These are phyloP conservation scores for Suhomyces bokatorum DNA, from an alignment of 1,139 yeast genomes.

Conservation along the genomic window DNA sequence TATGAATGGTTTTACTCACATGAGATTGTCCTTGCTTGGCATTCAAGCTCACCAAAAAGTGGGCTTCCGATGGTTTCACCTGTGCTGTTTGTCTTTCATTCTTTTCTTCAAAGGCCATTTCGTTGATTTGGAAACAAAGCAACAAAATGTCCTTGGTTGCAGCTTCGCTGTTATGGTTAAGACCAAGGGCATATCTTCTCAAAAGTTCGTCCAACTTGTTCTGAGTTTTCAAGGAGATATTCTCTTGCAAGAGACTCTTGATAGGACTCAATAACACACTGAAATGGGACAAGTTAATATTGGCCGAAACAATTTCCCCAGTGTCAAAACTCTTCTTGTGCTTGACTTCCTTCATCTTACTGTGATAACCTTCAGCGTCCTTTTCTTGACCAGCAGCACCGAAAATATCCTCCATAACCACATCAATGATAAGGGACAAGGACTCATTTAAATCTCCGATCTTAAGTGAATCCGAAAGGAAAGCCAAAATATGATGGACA, in stretches of 20 bases:
- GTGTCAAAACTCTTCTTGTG: conserved; percentile 87
- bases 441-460: conserved; percentile 81
- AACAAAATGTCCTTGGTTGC: conserved; percentile 59
- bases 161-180: conserved; percentile 68
- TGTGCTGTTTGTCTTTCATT: conserved; percentile 20
- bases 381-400: conserved; percentile 94
- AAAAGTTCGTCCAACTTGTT: conserved; percentile 77
- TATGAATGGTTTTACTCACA: conserved; percentile 50
- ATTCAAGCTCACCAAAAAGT: conserved; percentile 68
- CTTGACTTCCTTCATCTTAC: conserved; percentile 88
- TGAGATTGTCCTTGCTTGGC: conserved; percentile 58
- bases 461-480: conserved; percentile 45
- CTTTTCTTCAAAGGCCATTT: conserved; percentile 47
- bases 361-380: conserved; percentile 88
- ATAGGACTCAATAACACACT: conserved; percentile 69
- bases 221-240: conserved; percentile 66
- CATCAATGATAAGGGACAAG: conserved; percentile 58
- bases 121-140: conserved; percentile 72
- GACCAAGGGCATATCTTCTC: conserved; percentile 74
- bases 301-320: conserved; percentile 71
- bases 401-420: conserved; percentile 89
- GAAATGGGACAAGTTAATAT: conserved; percentile 62
- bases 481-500: conserved; percentile 67
- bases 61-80: conserved; percentile 41
- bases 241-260: conserved; percentile 62